phyloP scores from a whole-genome alignment of 2,329 filamentous ascomycete genomes.

The Botrytis tulipae region DNA sequence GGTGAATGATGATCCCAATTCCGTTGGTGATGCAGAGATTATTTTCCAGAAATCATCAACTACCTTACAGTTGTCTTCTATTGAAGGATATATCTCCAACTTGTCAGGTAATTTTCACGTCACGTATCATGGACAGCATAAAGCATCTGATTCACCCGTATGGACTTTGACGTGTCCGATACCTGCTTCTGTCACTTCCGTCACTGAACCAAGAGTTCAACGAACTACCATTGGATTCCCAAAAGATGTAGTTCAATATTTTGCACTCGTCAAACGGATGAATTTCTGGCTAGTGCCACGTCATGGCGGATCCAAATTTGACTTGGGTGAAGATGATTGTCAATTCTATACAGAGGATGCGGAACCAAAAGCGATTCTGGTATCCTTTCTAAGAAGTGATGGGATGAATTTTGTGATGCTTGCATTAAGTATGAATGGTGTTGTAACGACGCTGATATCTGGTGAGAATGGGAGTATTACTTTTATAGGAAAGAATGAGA shows the following conservation, averaged over 20 bases:
- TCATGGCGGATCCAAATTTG: neutral
- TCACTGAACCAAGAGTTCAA: neutral
- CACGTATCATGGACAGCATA: neutral
- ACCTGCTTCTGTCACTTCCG: neutral
- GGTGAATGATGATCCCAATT: conserved; percentile 1
- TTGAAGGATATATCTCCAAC: neutral
- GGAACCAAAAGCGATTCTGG: conserved; percentile 18
- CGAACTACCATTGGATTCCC: neutral
- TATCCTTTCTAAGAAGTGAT: conserved; percentile 22
- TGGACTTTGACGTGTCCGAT: neutral
- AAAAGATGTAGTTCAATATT: neutral
- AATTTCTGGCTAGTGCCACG: conserved; percentile 12
- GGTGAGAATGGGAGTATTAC: conserved; percentile 17
- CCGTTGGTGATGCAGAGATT: conserved; percentile 4
- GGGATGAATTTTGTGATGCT: conserved; percentile 23
- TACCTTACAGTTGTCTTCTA: neutral
- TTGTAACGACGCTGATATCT: conserved; percentile 17
- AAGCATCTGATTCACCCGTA: neutral
- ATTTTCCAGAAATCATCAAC: neutral
- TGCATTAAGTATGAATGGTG: conserved; percentile 23
- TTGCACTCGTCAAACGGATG: conserved; percentile 12
- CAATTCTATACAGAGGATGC: neutral
- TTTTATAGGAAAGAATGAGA: conserved; percentile 19
- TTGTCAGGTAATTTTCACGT: neutral
- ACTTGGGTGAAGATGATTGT: neutral